Conservation (phyloP, 2,329 filamentous ascomycete genomes). For the Colletotrichum sp. region DNA sequence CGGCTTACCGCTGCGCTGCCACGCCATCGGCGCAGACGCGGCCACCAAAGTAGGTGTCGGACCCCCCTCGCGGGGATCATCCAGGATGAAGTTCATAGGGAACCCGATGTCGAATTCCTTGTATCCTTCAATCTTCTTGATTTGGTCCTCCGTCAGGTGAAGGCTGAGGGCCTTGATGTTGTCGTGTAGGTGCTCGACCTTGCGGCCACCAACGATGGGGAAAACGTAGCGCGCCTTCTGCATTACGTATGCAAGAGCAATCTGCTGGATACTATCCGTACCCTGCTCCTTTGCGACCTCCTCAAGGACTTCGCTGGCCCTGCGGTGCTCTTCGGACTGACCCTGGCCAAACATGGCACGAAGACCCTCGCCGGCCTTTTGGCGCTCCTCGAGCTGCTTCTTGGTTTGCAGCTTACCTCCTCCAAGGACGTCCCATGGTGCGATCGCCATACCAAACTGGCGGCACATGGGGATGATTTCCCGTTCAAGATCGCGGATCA, state of each 20-base stretch:
- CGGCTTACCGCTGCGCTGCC: conserved; percentile 11
- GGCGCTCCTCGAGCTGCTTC: conserved; percentile 35
- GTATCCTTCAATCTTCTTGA: conserved; percentile 58
- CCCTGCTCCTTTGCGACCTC: conserved; percentile 63
- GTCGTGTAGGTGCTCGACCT: conserved; percentile 54
- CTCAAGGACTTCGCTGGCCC: conserved; percentile 62
- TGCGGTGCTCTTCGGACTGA: conserved; percentile 53
- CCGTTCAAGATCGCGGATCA: conserved; percentile 41
- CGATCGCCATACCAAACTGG: conserved; percentile 53
- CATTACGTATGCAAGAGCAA: conserved; percentile 60
- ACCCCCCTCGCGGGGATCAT: conserved; percentile 26
- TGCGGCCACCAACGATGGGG: conserved; percentile 58
- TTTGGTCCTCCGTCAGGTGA: conserved; percentile 53
- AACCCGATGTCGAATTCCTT: conserved; percentile 62
- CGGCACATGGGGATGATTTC: conserved; percentile 48
- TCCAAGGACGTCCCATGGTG: conserved; percentile 66
- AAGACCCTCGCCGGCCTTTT: conserved; percentile 42
- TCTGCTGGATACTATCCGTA: conserved; percentile 60
- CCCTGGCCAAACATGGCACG: conserved; percentile 30
- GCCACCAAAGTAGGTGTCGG: not conserved
- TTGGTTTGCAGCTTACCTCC: conserved; percentile 54
- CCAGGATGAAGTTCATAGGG: conserved; percentile 48
- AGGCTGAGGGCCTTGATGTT: conserved; percentile 63
- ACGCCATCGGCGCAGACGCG: conserved; percentile 12
- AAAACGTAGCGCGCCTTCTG: conserved; percentile 58